These are phyloP conservation scores for Cenchrus purpureus DNA, from an alignment of 176 grass and related monocot genomes.

Conservation along the genomic window DNA sequence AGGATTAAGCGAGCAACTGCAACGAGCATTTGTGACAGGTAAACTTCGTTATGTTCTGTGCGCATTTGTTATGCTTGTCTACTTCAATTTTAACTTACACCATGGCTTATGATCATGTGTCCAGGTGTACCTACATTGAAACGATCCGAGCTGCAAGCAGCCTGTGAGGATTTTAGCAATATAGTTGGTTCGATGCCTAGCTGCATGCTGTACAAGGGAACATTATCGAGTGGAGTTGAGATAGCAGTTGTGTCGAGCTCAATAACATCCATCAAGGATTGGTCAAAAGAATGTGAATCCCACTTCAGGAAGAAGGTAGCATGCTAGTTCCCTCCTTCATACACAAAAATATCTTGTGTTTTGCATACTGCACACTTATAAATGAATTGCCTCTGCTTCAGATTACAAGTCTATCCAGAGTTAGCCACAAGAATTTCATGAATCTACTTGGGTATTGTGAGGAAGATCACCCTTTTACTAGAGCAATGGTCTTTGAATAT, in stretches of 20 bases:
- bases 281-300: constrained; percentile 80
- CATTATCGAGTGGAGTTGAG: constrained; percentile 83
- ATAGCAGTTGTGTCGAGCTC: constrained; percentile 64
- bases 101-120: constrained; percentile 29
- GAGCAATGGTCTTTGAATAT: constrained; percentile 90
- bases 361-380: background rate
- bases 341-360: background rate
- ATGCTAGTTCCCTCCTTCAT: background rate
- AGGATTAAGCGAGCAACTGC: constrained; percentile 79
- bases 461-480: constrained; percentile 71
- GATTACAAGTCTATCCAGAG: constrained; percentile 62
- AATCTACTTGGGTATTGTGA: constrained; percentile 81
- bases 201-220: constrained; percentile 77
- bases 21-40: constrained; percentile 77
- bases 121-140: constrained; percentile 71
- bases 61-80: background rate
- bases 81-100: constrained; percentile 30
- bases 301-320: constrained; percentile 82
- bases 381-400: constrained; percentile 34
- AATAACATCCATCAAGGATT: constrained; percentile 50
- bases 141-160: constrained; percentile 64
- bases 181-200: constrained; percentile 59
- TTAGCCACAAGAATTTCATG: constrained; percentile 83
- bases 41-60: constrained; percentile 15
- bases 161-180: constrained; percentile 89